These are phyloP conservation scores for Picea mariana DNA, from an alignment of 83 land plant genomes.

Conservation along the genomic window DNA sequence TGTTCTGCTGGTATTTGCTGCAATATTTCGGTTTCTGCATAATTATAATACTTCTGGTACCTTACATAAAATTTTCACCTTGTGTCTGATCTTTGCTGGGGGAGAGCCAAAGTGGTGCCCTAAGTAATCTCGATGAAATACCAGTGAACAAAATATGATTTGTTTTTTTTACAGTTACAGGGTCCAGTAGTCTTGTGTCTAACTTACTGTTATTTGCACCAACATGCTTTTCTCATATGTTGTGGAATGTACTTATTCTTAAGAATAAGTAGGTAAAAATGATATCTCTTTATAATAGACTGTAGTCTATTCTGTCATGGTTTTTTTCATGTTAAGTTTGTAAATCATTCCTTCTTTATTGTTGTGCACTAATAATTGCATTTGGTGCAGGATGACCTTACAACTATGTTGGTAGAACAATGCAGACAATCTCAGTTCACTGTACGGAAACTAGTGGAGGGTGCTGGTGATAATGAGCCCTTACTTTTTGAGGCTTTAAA, in stretches of 20 bases:
- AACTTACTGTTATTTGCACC: background rate
- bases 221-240: background rate
- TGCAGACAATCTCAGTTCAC: constrained; percentile 70
- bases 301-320: background rate
- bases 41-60: too few relatives aligned
- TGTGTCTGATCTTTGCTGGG: background rate
- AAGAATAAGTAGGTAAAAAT: background rate
- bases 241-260: background rate
- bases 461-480: constrained; percentile 58
- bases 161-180: background rate
- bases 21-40: too few relatives aligned
- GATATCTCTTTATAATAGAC: too few relatives aligned
- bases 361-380: background rate
- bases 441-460: constrained; percentile 75
- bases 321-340: background rate
- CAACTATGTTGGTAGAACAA: constrained; percentile 63
- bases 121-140: background rate
- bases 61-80: background rate
- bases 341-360: background rate
- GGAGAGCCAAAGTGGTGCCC: background rate
- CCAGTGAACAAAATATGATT: background rate
- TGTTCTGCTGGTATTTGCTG: too few relatives aligned
- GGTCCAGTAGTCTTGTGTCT: background rate
- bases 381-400: constrained; percentile 75
- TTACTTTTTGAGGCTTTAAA: constrained; percentile 79